Base-by-base conservation (phyloP, 2,329 filamentous ascomycete genomes). In the Fulvia fulva region DNA sequence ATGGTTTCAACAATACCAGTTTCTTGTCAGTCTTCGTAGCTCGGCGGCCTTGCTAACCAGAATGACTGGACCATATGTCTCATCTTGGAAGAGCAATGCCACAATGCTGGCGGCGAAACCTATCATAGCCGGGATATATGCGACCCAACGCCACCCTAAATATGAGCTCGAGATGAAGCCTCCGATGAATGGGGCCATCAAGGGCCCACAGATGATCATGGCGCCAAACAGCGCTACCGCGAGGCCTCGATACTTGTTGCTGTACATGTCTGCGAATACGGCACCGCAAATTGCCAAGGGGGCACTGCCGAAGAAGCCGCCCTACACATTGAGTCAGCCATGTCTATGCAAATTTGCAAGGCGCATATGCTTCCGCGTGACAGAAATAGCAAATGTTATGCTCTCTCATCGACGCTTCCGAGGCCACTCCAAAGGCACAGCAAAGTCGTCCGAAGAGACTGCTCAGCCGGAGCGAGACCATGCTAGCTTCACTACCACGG, bases 221-320 rank as follows among this genome's bases (percentile, higher is more conserved):
- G 75, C 66, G 1, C 73, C 69, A 56, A 76, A 76, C 9, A 72
- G 66, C 1, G 69, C 67, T 16, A 77, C 70, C 8, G 76, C 73
- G 7, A 72, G 67, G 21, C 76, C 76, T 44, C 76, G 70, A 34
- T 66, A 68, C 26, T 53, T 52, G 55, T 57, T 56, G 45, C 65
- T 65, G 60, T 70, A 80, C 56, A 79, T 74, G 49, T 80, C 77
- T 0, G 75, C 76, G 12, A 80, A 68, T 1, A 76, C 74, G 8
- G 77, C 78, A 16, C 71, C 70, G 12, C 76, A 75, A 43, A 77
- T 73, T 50, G 75, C 74, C 12, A 80, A 67, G 1, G 77, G 76
- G 9, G 74, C 75, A 1, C 78, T 77, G n/a, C 45, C 54, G 21
- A 67, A 65, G 59, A 67, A 68, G 9, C 60, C 56, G 37, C 62